Base-by-base conservation (phyloP, 2,329 filamentous ascomycete species). In the Fusarium sp. region DNA sequence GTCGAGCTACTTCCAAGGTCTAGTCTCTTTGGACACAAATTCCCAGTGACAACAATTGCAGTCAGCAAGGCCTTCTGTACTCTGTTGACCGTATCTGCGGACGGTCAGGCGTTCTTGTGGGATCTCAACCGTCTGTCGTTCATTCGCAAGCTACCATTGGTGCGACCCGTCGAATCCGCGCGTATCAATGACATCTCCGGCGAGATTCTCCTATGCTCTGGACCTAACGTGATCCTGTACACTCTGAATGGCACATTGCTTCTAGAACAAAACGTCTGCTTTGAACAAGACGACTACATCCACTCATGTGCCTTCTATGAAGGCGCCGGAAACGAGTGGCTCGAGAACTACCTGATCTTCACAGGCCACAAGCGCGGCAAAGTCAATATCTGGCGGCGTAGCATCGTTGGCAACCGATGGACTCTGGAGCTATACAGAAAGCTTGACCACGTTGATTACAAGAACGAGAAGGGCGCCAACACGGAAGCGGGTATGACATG, bases 271-370 rank as follows among this genome's bases (percentile, higher is more conserved):
- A 91, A 92, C 37, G 88, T 97, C 1, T 96, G 93, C 74, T 86
- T 76, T 4, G 83, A 84, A 37, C 83, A 86, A 12, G 92, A 95
- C 25, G 95, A 98, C 76, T 90, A 87, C 34, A 90, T 98, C 4
- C 86, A 93, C 51, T 90, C 91, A 2, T 96, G 94, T 69, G 93
- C 94, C 4, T 97, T 97, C 79, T 98, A 98, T 80, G 94, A 98
- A 78, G 95, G 95, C 0, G 87, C 90, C 0, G 92, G 91, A 4
- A 96, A 94, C 73, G 96, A 98, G 80, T 98, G 94, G 93, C 85
- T 97, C 6, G 93, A 97, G 80, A 91, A 91, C 57, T 91, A 91
- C 65, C 84, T 99, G 45, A 83, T 98, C 40, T 94, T 99, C 70
- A 98, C 95, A 0, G 96, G 96, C 0, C 96, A 98, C 77, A 86